These are phyloP conservation scores for Trametes villosa DNA, from an alignment of 768 basidiomycete species.

Conservation along the genomic window DNA sequence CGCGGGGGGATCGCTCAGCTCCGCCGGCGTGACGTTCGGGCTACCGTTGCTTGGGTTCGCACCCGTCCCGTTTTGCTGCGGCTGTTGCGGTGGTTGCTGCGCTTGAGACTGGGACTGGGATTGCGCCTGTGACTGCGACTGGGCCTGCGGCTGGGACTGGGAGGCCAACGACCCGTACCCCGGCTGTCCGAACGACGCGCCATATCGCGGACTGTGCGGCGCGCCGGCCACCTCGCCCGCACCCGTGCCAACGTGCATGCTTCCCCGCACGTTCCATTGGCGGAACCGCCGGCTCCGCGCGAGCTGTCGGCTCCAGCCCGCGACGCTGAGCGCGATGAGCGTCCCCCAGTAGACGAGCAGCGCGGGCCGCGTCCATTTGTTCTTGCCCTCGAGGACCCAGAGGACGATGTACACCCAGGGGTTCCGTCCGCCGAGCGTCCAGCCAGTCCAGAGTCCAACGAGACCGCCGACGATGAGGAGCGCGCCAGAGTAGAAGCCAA, in stretches of 20 bases:
- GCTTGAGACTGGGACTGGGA: neutral
- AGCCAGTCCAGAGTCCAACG: conserved; percentile 91
- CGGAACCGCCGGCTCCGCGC: conserved; percentile 74
- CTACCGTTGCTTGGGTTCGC: conserved; percentile 16
- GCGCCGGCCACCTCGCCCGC: neutral
- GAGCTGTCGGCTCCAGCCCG: conserved; percentile 93
- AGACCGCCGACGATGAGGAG: conserved; percentile 78
- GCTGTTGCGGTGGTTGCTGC: neutral
- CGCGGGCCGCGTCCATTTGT: conserved; percentile 77
- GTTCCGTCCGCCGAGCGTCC: conserved; percentile 79
- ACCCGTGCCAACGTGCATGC: conserved; percentile 5
- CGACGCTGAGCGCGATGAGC: conserved; percentile 82
- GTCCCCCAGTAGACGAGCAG: conserved; percentile 86
- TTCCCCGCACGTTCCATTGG: conserved; percentile 42
- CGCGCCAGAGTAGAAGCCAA: conserved; percentile 81
- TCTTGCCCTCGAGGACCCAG: conserved; percentile 76
- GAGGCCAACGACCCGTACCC: conserved; percentile 11
- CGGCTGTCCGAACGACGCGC: conserved; percentile 7
- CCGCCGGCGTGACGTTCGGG: neutral
- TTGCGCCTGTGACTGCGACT: neutral
- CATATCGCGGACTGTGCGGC: conserved; percentile 17
- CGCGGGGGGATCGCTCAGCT: conserved; percentile 35
- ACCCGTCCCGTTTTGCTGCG: neutral
- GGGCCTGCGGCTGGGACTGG: neutral
- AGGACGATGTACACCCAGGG: conserved; percentile 88